Base-by-base conservation (phyloP, 345 rosid species). In the Cardamine occulta region DNA sequence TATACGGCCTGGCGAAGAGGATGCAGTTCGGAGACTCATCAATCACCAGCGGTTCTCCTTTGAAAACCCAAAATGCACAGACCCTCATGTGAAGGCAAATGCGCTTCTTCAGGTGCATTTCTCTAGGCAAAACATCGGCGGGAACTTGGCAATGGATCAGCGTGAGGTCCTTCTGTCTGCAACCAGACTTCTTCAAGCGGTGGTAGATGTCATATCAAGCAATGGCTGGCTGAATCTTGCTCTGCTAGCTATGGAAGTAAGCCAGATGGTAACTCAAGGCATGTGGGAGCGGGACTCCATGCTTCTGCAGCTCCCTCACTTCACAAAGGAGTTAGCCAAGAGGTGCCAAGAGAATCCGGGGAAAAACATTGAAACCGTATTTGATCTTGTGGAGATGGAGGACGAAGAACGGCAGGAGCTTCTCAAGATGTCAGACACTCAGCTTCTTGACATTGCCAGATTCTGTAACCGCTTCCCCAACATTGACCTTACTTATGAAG, bases 261-360 rank as follows among this genome's bases (percentile, higher is more conserved):
- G 93, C 85, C 97, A 94, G 78, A 94, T 94, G 98, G 91, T 90
- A 81, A 89, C 96, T 9, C 97, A 94, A 70, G 96, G 91, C 74
- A 86, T 91, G 88, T 91, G 98, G 98, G 97, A 94, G 84, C 89
- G 91, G 26, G 96, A 90, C 80, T 86, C 97, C 14, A 85, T 90
- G 90, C 98, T 91, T 66, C 80, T 90, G 49, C 95, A 91, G 86
- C 91, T 94, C 70, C 97, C 96, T n/a, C 91, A 94, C 78, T 91
- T 88, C 80, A 86, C 93, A 10, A 86, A 88, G 76, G 96, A 94
- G 4, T 62, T 88, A 48, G 98, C 95, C 34, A 94, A 80, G 85
- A 85, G 59, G 77, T 91, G 96, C 77, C 92, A 79, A 72, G 97
- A 91, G 85, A 88, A 91, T 68, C 90, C 93, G 0, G 92, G 92